These are phyloP conservation scores for Cinnamomum micranthum DNA, from an alignment of 164 flowering plant species.

Conservation along the genomic window DNA sequence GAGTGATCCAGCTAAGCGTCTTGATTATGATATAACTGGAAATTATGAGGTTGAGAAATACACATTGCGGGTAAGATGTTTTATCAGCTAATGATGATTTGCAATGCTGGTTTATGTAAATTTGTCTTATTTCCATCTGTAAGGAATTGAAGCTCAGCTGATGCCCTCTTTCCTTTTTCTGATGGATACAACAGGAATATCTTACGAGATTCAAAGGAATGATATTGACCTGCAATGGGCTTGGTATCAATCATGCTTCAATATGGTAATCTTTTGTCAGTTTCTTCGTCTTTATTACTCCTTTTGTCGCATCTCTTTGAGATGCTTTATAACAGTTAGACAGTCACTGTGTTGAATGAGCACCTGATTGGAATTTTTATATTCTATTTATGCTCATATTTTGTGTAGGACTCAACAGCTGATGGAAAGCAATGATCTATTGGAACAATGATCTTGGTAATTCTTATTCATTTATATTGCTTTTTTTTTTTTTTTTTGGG, in stretches of 20 bases:
- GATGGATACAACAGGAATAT: constrained; percentile 62
- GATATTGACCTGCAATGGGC: constrained; percentile 92
- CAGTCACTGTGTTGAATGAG: background rate
- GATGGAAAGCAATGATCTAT: constrained; percentile 33
- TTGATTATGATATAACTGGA: constrained; percentile 74
- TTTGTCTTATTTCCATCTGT: background rate
- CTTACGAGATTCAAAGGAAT: constrained; percentile 81
- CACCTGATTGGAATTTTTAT: background rate
- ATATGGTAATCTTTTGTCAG: constrained; percentile 38
- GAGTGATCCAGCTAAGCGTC: constrained; percentile 69
- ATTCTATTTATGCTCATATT: background rate
- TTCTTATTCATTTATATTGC: background rate
- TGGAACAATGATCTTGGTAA: constrained; percentile 32
- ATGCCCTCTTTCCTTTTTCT: too few species aligned
- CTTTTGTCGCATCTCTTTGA: background rate
- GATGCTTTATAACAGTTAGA: background rate
- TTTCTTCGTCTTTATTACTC: background rate
- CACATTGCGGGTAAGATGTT: constrained; percentile 52
- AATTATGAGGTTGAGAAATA: constrained; percentile 75
- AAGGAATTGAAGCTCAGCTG: background rate
- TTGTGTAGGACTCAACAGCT: constrained; percentile 56
- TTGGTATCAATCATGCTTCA: constrained; percentile 61
- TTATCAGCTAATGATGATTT: background rate
- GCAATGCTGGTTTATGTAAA: constrained; percentile 3
- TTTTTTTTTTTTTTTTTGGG: background rate